Conservation (phyloP, 768 basidiomycete genomes). For the Lentinula sp. region DNA sequence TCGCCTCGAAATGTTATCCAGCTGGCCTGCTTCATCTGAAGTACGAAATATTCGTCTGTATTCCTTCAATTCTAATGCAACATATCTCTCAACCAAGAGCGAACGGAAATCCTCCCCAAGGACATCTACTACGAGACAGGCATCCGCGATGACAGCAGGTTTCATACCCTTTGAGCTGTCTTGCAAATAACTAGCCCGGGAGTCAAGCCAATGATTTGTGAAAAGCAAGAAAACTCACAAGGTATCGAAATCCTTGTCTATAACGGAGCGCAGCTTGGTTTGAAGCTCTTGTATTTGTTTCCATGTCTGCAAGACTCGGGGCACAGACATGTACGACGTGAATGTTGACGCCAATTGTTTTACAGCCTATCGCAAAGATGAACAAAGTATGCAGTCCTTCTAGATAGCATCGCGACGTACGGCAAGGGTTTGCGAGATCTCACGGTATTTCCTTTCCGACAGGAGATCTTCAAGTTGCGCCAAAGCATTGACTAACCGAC, state of each 20-base stretch:
- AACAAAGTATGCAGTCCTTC: background rate
- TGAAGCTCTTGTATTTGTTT: conserved; percentile 78
- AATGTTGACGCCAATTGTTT: conserved; percentile 81
- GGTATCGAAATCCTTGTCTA: conserved; percentile 88
- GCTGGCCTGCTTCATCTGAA: conserved; percentile 90
- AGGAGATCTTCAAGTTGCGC: conserved; percentile 76
- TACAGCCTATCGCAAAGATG: conserved; percentile 53
- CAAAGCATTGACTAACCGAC: conserved; percentile 67
- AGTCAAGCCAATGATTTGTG: background rate
- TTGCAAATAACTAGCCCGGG: conserved; percentile 62
- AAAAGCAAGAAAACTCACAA: conserved; percentile 57
- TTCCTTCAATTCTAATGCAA: conserved; percentile 86
- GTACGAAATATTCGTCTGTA: conserved; percentile 94
- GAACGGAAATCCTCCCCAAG: conserved; percentile 78
- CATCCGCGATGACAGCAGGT: conserved; percentile 63
- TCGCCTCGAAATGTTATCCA: conserved; percentile 89
- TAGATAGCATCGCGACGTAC: conserved; percentile 27
- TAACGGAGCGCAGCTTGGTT: conserved; percentile 69
- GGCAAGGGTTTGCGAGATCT: conserved; percentile 77
- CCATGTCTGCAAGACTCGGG: conserved; percentile 72
- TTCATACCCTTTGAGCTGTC: conserved; percentile 66
- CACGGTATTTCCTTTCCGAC: conserved; percentile 72
- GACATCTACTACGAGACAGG: conserved; percentile 85
- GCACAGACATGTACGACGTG: conserved; percentile 72
- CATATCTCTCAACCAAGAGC: conserved; percentile 83